Evolutionary conservation across 371 early-diverging fungal species (phyloP).

Genomic region (Sporodiniella umbellata): DNA sequence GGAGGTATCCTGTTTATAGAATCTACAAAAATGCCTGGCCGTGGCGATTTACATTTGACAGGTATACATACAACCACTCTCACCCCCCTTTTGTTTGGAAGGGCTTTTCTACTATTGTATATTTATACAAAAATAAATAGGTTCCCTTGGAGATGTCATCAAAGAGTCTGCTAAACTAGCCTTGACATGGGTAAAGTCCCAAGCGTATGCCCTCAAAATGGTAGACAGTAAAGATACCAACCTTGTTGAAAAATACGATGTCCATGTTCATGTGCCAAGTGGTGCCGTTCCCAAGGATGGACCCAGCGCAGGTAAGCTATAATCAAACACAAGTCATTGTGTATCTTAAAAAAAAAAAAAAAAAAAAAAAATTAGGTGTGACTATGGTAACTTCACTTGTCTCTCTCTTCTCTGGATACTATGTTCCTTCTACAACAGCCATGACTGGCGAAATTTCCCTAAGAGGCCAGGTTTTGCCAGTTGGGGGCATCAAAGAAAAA

Average conservation of each 20-base stretch:
- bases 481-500: slow-evolving; percentile 88
- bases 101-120: too few relatives aligned
- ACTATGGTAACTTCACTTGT: slow-evolving; percentile 75
- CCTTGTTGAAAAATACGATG: slow-evolving; percentile 56
- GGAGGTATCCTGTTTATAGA: slow-evolving; percentile 85
- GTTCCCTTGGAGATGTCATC: slow-evolving; percentile 85
- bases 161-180: slow-evolving; percentile 85
- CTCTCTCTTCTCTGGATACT: slow-evolving; percentile 61
- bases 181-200: slow-evolving; percentile 77
- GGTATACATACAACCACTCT: slow-evolving; percentile 61
- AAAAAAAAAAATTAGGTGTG: too few relatives aligned
- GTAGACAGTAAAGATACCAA: slow-evolving; percentile 26
- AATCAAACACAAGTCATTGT: slow-evolving; percentile 1
- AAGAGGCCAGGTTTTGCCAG: slow-evolving; percentile 80
- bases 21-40: slow-evolving; percentile 73
- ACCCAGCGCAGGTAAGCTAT: slow-evolving; percentile 57
- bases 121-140: too few relatives aligned
- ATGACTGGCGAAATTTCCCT: slow-evolving; percentile 91
- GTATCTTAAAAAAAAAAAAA: too few relatives aligned
- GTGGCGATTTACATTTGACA: slow-evolving; percentile 67
- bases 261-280: slow-evolving; percentile 86
- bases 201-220: slow-evolving; percentile 62
- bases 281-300: slow-evolving; percentile 89
- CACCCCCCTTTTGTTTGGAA: slow-evolving; percentile 70
- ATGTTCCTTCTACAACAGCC: slow-evolving; percentile 59